Conservation (phyloP, 192 early-diverging fungal species). For the Irineochytrium annulatum region DNA sequence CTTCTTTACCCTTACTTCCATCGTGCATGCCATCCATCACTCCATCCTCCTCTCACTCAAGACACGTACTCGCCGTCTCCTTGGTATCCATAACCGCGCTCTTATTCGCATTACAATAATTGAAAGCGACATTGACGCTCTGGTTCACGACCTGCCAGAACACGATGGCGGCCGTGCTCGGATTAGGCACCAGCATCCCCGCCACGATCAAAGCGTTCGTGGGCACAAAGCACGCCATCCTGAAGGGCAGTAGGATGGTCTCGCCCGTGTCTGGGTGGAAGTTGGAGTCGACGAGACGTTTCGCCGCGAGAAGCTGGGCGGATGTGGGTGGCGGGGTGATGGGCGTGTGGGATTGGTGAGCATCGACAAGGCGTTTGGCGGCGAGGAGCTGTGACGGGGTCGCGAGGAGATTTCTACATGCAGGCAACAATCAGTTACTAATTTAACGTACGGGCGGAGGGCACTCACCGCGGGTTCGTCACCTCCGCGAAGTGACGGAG, state of each 20-base stretch:
- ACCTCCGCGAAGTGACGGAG: constrained; percentile 70
- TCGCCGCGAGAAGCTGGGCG: not conserved
- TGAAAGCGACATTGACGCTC: constrained; percentile 78
- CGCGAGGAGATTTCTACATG: constrained; percentile 60
- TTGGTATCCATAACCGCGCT: constrained; percentile 66
- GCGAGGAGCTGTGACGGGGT: constrained; percentile 49
- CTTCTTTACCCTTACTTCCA: no score
- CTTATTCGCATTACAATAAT: constrained; percentile 81
- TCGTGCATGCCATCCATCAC: no score
- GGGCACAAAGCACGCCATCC: constrained; percentile 81
- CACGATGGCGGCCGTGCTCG: constrained; percentile 45
- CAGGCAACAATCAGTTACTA: not conserved
- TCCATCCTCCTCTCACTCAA: no score
- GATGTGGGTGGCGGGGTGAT: not conserved
- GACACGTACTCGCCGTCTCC: constrained; percentile 71
- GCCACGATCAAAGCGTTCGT: constrained; percentile 79
- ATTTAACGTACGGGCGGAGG: not conserved
- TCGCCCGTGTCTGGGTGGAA: constrained; percentile 80
- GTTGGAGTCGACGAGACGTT: constrained; percentile 69
- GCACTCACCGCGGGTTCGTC: constrained; percentile 57
- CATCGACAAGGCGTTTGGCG: constrained; percentile 57
- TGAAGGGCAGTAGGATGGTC: constrained; percentile 70
- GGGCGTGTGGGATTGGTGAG: constrained; percentile 48
- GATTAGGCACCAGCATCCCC: constrained; percentile 81
- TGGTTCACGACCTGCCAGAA: constrained; percentile 85